A percentile compares a stretch with the other conserved stretches of the same genome.
phyloP scores from a whole-genome alignment of 805 yeast genomes.

The Candida ovalis region DNA sequence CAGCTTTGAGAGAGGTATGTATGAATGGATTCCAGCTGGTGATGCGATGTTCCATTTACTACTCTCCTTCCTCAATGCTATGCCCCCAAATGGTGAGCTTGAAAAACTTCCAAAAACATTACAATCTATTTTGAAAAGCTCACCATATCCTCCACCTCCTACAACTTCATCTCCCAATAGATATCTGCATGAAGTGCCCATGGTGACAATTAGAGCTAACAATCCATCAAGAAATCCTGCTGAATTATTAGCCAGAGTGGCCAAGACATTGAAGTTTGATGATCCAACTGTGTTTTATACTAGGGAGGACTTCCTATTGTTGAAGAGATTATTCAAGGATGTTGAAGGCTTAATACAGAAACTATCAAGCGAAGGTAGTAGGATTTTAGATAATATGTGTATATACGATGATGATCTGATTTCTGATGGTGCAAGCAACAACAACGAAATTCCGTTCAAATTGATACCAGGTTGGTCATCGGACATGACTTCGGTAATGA shows the following conservation, averaged over 20 bases:
- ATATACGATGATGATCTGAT: slow-evolving; percentile 32
- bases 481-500: slow-evolving; percentile 26
- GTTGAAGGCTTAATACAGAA: slow-evolving; percentile 53
- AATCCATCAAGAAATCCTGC: slow-evolving; percentile 43
- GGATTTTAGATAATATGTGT: slow-evolving; percentile 44
- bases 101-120: slow-evolving; percentile 62
- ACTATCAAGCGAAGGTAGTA: slow-evolving; percentile 68
- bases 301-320: slow-evolving; percentile 71
- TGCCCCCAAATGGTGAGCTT: slow-evolving; percentile 57
- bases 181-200: slow-evolving; percentile 33
- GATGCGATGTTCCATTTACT: slow-evolving; percentile 83
- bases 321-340: slow-evolving; percentile 68
- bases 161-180: slow-evolving; percentile 26
- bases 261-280: slow-evolving; percentile 61
- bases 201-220: slow-evolving; percentile 36
- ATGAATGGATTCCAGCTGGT: slow-evolving; percentile 75
- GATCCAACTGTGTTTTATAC: slow-evolving; percentile 67
- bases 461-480: slow-evolving; percentile 35
- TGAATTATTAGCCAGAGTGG: slow-evolving; percentile 58
- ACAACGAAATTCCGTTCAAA: slow-evolving; percentile 24
- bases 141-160: slow-evolving; percentile 71
- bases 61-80: slow-evolving; percentile 71
- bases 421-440: slow-evolving; percentile 35
- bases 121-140: slow-evolving; percentile 59
- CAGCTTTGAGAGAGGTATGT: slow-evolving; percentile 64